Evolutionary conservation across 139 green algal species (phyloP).

Genomic region (Picochlorum sp.): DNA sequence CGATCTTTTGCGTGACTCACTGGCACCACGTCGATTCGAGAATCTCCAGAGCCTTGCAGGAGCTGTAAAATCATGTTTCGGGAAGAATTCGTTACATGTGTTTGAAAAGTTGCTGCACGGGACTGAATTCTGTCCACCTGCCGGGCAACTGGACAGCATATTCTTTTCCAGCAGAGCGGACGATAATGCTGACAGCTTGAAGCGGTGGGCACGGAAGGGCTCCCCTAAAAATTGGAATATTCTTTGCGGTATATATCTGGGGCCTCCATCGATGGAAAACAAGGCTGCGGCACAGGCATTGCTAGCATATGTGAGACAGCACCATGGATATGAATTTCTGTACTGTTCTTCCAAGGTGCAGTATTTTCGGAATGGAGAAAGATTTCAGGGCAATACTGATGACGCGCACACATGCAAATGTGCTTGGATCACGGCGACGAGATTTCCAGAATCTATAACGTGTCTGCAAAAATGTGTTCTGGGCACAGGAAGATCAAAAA

Average conservation of each 20-base stretch:
- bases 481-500: not conserved
- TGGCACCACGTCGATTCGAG: not conserved
- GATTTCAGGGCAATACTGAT: not conserved
- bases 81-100: constrained; percentile 4
- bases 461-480: not conserved
- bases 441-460: not conserved
- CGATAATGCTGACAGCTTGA: not conserved
- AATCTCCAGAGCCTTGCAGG: constrained; percentile 3
- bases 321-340: not conserved
- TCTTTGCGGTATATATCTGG: not conserved
- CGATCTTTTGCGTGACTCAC: not conserved
- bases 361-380: not conserved
- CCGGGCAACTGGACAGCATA: not conserved
- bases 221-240: not conserved
- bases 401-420: not conserved
- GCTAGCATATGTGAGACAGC: not conserved
- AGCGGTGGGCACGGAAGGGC: not conserved
- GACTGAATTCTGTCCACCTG: not conserved
- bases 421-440: not conserved
- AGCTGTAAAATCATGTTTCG: not conserved
- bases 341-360: not conserved
- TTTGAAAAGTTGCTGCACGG: not conserved
- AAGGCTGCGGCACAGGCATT: not conserved
- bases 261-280: not conserved
- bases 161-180: not conserved